phyloP scores from a whole-genome alignment of 2,329 filamentous ascomycete genomes.

The Ophiocordyceps sinensis region DNA sequence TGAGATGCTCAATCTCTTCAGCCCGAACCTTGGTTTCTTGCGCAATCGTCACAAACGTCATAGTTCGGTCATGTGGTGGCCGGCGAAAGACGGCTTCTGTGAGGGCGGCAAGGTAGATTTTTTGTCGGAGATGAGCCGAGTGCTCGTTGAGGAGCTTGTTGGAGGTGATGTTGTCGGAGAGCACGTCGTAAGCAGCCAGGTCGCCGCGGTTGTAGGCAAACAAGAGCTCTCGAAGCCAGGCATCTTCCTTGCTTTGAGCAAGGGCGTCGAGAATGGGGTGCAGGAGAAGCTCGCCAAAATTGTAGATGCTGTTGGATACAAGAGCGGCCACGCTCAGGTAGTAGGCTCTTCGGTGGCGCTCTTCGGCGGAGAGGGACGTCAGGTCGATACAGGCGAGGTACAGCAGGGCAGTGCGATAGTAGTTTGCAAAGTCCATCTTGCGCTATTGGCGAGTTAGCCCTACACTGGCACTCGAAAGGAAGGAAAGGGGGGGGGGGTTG shows the following conservation, averaged over 20 bases:
- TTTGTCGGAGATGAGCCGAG: conserved; percentile 77
- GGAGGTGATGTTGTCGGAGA: conserved; percentile 67
- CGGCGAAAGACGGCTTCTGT: conserved; percentile 95
- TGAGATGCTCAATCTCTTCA: conserved; percentile 90
- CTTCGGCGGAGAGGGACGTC: conserved; percentile 53
- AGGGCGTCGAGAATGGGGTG: conserved; percentile 90
- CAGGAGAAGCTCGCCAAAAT: conserved; percentile 96
- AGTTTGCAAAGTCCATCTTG: conserved; percentile 85
- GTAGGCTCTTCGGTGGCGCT: conserved; percentile 75
- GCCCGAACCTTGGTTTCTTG: conserved; percentile 83
- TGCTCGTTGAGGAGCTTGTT: conserved; percentile 70
- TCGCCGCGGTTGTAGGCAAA: conserved; percentile 97
- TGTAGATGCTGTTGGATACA: conserved; percentile 93
- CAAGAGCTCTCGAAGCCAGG: conserved; percentile 89
- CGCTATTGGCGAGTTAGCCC: conserved; percentile 18
- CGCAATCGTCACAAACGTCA: conserved; percentile 80
- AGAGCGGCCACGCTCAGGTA: conserved; percentile 86
- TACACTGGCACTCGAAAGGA: too few relatives aligned
- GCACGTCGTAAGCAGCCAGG: conserved; percentile 68
- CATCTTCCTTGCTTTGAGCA: conserved; percentile 50
- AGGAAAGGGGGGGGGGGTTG: background rate
- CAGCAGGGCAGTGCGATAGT: conserved; percentile 94
- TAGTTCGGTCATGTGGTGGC: conserved; percentile 85
- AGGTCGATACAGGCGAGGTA: conserved; percentile 95
- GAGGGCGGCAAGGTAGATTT: conserved; percentile 91